Conservation (phyloP, 2,329 filamentous ascomycete species). For the Fusarium circinatum region DNA sequence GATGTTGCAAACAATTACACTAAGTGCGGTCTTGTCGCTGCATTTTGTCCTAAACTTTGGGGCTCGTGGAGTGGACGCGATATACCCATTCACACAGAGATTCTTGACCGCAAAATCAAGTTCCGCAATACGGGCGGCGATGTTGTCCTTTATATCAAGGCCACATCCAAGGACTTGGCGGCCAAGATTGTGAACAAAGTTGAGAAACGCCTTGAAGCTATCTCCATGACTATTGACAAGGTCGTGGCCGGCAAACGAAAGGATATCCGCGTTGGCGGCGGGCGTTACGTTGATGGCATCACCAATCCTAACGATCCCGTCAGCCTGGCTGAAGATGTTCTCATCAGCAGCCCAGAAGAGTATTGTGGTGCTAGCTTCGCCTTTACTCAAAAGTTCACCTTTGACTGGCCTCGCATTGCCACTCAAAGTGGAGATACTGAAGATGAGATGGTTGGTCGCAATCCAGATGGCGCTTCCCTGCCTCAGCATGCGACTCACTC, state of each 20-base stretch:
- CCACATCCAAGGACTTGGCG: not conserved
- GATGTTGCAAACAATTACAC: not conserved
- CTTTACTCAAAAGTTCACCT: not conserved
- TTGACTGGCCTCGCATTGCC: not conserved
- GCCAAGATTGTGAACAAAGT: not conserved
- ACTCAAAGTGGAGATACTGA: not conserved
- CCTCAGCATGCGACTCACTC: not conserved
- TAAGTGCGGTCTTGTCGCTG: not conserved
- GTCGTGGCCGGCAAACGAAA: not conserved
- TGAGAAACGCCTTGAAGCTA: not conserved
- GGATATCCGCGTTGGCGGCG: not conserved
- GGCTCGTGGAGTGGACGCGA: not conserved
- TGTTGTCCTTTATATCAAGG: not conserved
- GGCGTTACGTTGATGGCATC: not conserved
- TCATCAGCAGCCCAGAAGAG: not conserved
- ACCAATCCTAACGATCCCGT: not conserved
- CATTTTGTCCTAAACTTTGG: not conserved
- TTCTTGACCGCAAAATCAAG: not conserved
- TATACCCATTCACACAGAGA: not conserved
- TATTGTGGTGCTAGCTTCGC: not conserved
- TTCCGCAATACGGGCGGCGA: not conserved
- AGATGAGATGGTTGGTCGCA: not conserved
- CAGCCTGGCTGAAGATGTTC: not conserved
- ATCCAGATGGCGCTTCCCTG: not conserved
- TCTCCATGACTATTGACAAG: not conserved